These are phyloP conservation scores for Silene vulgaris DNA, from an alignment of 179 eudicot genomes.

Conservation along the genomic window DNA sequence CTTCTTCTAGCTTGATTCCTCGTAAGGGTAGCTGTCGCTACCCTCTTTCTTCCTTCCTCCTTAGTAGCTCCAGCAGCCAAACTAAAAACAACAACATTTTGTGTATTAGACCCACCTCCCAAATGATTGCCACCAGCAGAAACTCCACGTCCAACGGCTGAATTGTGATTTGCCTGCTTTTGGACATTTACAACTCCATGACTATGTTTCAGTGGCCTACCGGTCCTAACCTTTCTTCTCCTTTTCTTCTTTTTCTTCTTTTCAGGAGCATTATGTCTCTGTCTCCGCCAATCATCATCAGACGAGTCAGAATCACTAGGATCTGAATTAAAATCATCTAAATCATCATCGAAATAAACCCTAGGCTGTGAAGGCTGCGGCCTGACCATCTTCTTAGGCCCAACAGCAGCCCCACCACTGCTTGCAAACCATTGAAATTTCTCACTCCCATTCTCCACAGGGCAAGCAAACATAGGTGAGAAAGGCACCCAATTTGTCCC, in stretches of 20 bases:
- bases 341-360: conserved; percentile 53
- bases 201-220: conserved; percentile 21
- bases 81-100: conserved; percentile 20
- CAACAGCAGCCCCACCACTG: conserved; percentile 22
- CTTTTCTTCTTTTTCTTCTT: conserved; percentile 38
- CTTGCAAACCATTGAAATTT: conserved; percentile 28
- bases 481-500: conserved; percentile 68
- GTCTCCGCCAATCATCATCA: conserved; percentile 51
- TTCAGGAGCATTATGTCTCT: conserved; percentile 10
- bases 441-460: conserved; percentile 27
- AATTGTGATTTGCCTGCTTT: conserved; percentile 20
- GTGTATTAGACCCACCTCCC: conserved; percentile 31
- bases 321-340: conserved; percentile 40
- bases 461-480: conserved; percentile 65
- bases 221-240: conserved; percentile 22
- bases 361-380: conserved; percentile 31
- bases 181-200: conserved; percentile 13
- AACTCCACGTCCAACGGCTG: conserved; percentile 20
- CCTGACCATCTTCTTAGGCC: conserved; percentile 22
- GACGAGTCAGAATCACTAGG: conserved; percentile 51
- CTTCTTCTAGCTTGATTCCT: conserved; percentile 35
- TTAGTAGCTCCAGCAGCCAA: conserved; percentile 26
- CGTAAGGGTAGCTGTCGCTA: conserved; percentile 16
- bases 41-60: conserved; percentile 20
- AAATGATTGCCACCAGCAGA: conserved; percentile 27